Evolutionary conservation across 192 early-diverging fungal species (phyloP).

Genomic region (Coemansia sp.): DNA sequence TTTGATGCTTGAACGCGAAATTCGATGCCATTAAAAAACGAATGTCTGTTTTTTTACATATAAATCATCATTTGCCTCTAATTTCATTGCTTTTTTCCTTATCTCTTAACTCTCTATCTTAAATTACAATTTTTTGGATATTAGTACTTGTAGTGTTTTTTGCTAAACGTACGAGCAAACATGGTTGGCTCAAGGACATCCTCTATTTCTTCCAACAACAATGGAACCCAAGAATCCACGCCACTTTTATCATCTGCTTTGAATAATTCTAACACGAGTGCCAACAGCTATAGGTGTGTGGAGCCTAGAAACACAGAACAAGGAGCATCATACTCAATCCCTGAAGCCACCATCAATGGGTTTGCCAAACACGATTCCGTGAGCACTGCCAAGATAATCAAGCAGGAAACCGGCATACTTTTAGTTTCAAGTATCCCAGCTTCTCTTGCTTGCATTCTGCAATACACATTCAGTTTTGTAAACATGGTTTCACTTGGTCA

Average conservation of each 20-base stretch:
- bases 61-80: too few relatives aligned
- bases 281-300: not conserved
- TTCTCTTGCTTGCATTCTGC: slow-evolving; percentile 60
- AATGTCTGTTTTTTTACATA: too few relatives aligned
- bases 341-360: not conserved
- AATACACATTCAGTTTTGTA: slow-evolving; percentile 66
- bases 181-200: too few relatives aligned
- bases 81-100: too few relatives aligned
- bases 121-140: too few relatives aligned
- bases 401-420: slow-evolving; percentile 26
- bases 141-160: too few relatives aligned
- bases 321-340: too few relatives aligned
- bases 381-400: slow-evolving; percentile 13
- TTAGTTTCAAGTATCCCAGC: slow-evolving; percentile 26
- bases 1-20: too few relatives aligned
- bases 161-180: too few relatives aligned
- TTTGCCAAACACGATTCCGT: slow-evolving; percentile 20
- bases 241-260: not conserved
- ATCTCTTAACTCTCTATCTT: too few relatives aligned
- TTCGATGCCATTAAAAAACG: too few relatives aligned
- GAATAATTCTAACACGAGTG: not conserved
- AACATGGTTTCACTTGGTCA: slow-evolving; percentile 67
- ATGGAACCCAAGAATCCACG: not conserved
- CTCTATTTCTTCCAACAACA: too few relatives aligned
- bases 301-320: not conserved